A percentile compares a stretch with the other conserved stretches of the same genome.
Conservation (phyloP, 1,284 basidiomycete species). For the Singerocomus rubriflavus region DNA sequence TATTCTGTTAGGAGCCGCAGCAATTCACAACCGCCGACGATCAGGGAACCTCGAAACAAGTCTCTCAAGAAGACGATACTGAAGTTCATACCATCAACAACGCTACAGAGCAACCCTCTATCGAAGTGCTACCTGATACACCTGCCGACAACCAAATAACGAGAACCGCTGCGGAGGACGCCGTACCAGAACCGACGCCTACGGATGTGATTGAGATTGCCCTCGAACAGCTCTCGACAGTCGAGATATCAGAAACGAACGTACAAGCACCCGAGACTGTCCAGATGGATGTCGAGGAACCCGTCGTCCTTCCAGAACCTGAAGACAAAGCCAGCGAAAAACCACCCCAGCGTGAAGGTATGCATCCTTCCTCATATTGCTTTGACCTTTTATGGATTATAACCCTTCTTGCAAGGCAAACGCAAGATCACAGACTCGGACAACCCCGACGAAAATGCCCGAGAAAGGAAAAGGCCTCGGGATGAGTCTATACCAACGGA, state of each 20-base stretch:
- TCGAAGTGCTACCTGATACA: background rate
- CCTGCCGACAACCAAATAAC: slow-evolving; percentile 10
- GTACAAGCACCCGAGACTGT: slow-evolving; percentile 1
- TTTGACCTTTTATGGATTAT: background rate
- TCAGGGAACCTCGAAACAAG: background rate
- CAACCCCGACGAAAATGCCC: slow-evolving; percentile 43
- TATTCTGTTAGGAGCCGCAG: slow-evolving; percentile 13
- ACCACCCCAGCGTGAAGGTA: slow-evolving; percentile 25
- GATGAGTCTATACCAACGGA: slow-evolving; percentile 58
- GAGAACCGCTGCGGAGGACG: slow-evolving; percentile 16
- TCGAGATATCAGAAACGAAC: slow-evolving; percentile 12
- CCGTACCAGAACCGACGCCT: slow-evolving; percentile 4
- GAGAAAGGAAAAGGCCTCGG: slow-evolving; percentile 61
- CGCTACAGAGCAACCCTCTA: background rate
- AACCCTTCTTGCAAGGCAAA: slow-evolving; percentile 47
- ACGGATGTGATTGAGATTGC: slow-evolving; percentile 8
- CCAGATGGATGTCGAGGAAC: slow-evolving; percentile 22
- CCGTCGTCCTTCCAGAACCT: slow-evolving; percentile 12
- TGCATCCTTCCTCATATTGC: background rate
- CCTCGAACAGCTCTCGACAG: slow-evolving; percentile 10
- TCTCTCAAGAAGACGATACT: slow-evolving; percentile 7
- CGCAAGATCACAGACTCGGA: slow-evolving; percentile 62
- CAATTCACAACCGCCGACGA: slow-evolving; percentile 3
- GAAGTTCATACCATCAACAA: slow-evolving; percentile 6
- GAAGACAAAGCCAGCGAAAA: slow-evolving; percentile 9